Conservation (phyloP, 2,329 filamentous ascomycete genomes). For the Paracoccidioides lutzii region DNA sequence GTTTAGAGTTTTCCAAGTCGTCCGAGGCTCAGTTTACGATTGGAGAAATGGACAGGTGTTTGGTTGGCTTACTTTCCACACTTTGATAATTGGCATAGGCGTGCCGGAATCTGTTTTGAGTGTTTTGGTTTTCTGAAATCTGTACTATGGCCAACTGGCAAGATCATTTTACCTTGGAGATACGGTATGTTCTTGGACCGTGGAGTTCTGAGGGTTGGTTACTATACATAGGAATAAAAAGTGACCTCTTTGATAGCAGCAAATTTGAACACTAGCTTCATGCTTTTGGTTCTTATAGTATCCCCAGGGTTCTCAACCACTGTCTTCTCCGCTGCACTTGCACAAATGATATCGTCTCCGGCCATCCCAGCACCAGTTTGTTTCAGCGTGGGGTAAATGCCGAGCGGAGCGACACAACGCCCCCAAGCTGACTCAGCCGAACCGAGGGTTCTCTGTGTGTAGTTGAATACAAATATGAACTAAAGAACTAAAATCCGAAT, state of each 20-base stretch:
- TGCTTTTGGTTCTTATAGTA: background rate
- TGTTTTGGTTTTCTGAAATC: background rate
- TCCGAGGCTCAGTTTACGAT: background rate
- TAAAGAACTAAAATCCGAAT: background rate
- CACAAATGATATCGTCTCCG: background rate
- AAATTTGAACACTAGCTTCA: too few species aligned
- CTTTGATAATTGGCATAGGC: background rate
- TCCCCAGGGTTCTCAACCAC: background rate
- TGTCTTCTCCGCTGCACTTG: background rate
- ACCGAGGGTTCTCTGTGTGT: background rate
- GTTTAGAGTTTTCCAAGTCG: too few species aligned
- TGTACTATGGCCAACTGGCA: too few species aligned
- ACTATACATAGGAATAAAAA: background rate
- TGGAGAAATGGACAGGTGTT: background rate
- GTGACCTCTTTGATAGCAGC: too few species aligned
- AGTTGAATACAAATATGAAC: background rate
- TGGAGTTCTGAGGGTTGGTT: background rate
- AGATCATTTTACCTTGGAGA: background rate
- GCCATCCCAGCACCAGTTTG: background rate
- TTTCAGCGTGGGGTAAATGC: background rate
- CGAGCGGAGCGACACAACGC: background rate
- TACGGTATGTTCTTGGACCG: background rate
- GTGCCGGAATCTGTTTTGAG: background rate
- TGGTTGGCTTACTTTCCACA: background rate
- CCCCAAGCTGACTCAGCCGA: background rate